Conservation (phyloP, 2,329 filamentous ascomycete species). For the Chaetomium globosum region DNA sequence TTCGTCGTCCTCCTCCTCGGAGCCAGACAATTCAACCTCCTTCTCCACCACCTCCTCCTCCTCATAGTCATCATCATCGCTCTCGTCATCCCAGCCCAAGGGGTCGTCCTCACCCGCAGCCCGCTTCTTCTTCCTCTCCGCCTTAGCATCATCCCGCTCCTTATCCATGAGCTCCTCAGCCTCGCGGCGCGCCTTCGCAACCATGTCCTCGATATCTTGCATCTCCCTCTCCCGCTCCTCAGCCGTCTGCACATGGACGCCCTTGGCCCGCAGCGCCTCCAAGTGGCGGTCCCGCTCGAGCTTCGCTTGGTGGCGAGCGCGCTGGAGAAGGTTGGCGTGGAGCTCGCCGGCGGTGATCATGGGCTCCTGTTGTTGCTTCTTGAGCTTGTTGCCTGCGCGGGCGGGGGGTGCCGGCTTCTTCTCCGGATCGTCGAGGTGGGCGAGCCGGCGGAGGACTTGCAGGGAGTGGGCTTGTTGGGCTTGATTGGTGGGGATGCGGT, state of each 20-base stretch:
- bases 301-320: constrained; percentile 78
- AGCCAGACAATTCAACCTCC: constrained; percentile 17
- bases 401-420: constrained; percentile 49
- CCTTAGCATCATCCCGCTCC: constrained; percentile 74
- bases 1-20: constrained; percentile 36
- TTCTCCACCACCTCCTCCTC: constrained; percentile 43
- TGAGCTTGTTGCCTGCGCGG: constrained; percentile 43
- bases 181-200: constrained; percentile 81
- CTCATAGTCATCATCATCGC: constrained; percentile 53
- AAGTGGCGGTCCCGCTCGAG: constrained; percentile 76
- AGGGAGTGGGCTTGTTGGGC: constrained; percentile 66
- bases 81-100: constrained; percentile 57
- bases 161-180: constrained; percentile 75
- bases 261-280: constrained; percentile 74
- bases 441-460: constrained; percentile 70
- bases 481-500: constrained; percentile 66
- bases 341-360: constrained; percentile 72
- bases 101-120: constrained; percentile 52
- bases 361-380: constrained; percentile 39
- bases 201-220: constrained; percentile 81
- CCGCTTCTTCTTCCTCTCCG: constrained; percentile 54
- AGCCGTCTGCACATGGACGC: constrained; percentile 77
- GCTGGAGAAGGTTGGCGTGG: constrained; percentile 66
- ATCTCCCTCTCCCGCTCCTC: constrained; percentile 85
- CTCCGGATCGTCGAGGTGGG: constrained; percentile 67